Conservation (phyloP, 306 rosid species). For the Neltuma alba region DNA sequence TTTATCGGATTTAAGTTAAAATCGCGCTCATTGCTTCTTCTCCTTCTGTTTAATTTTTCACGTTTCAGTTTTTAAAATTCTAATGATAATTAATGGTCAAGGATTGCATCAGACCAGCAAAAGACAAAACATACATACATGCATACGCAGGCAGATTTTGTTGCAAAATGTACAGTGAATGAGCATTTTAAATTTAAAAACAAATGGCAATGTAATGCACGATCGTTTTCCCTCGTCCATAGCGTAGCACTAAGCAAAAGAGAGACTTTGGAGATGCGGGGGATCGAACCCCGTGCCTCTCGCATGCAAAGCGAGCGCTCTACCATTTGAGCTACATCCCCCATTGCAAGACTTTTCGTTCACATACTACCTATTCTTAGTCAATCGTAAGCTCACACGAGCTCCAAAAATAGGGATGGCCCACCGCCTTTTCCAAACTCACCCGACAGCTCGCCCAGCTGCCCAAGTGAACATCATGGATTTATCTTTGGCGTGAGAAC, state of each 20-base stretch:
- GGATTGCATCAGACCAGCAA: not conserved
- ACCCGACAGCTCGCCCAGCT: too few relatives aligned
- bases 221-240: not conserved
- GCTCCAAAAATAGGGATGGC: too few relatives aligned
- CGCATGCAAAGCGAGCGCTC: conserved; percentile 98
- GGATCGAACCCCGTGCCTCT: conserved; percentile 97
- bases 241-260: not conserved
- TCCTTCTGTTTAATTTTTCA: not conserved
- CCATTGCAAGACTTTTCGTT: too few relatives aligned
- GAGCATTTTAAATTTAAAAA: too few relatives aligned
- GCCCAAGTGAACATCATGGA: too few relatives aligned
- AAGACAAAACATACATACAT: not conserved
- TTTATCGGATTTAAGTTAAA: not conserved
- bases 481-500: too few relatives aligned
- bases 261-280: conserved; percentile 70
- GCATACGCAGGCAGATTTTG: too few relatives aligned
- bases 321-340: conserved; percentile 99
- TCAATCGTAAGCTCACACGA: too few relatives aligned
- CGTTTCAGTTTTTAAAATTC: not conserved
- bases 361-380: too few relatives aligned
- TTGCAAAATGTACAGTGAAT: too few relatives aligned
- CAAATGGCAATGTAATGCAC: too few relatives aligned
- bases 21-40: not conserved
- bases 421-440: too few relatives aligned
- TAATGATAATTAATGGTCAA: not conserved